Evolutionary conservation across 2,329 filamentous ascomycete species (phyloP).

Genomic region (Neofusicoccum umdonicola): DNA sequence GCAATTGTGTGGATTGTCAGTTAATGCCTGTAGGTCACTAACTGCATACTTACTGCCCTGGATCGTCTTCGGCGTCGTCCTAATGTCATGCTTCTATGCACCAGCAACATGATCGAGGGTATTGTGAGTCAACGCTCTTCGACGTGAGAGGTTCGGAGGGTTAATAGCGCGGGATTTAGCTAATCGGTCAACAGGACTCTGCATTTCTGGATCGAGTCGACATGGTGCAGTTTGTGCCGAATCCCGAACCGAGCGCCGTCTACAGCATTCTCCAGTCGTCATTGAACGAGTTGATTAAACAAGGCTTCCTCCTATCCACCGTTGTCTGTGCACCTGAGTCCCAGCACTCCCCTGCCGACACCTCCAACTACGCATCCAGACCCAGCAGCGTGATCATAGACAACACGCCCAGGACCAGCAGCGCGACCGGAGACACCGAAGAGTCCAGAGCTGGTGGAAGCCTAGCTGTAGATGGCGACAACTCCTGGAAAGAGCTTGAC

Average conservation of each 20-base stretch:
- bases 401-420: background rate
- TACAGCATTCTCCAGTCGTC: slow-evolving; percentile 52
- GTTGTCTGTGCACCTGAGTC: background rate
- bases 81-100: slow-evolving; percentile 51
- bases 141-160: too few species aligned
- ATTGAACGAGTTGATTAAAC: slow-evolving; percentile 44
- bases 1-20: background rate
- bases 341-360: too few species aligned
- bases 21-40: slow-evolving; percentile 38
- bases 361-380: background rate
- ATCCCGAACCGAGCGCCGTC: slow-evolving; percentile 38
- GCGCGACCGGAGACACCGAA: too few species aligned
- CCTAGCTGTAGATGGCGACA: too few species aligned
- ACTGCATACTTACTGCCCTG: slow-evolving; percentile 49
- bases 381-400: background rate
- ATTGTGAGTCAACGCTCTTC: slow-evolving; percentile 24
- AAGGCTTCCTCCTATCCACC: slow-evolving; percentile 32
- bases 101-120: slow-evolving; percentile 48
- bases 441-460: too few species aligned
- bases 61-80: slow-evolving; percentile 42
- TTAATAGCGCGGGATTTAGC: background rate
- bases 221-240: slow-evolving; percentile 45
- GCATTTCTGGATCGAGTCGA: slow-evolving; percentile 52
- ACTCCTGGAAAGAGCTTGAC: background rate
- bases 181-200: slow-evolving; percentile 31